Evolutionary conservation across 257 asterid species (phyloP).

Genomic region (Rehmannia glutinosa): DNA sequence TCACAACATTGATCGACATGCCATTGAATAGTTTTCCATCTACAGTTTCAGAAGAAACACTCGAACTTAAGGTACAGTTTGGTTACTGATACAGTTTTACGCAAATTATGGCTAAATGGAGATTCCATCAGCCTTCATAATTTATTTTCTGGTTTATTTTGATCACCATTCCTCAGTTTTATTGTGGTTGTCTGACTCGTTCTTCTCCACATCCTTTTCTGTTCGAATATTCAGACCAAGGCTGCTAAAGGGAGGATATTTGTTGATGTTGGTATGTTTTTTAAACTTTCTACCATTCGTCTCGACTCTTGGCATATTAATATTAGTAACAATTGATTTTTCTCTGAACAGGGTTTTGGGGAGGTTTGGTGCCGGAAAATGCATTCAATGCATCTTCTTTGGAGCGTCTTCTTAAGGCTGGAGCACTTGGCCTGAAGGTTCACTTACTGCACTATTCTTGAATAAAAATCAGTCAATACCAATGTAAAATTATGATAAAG

Average conservation of each 20-base stretch:
- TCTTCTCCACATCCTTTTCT: neutral
- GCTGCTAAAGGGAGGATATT: constrained; percentile 83
- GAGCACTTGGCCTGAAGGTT: constrained; percentile 98
- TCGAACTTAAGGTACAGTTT: constrained; percentile 67
- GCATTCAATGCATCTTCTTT: constrained; percentile 67
- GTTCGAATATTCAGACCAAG: constrained; percentile 43
- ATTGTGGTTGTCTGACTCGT: neutral
- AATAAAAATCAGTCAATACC: neutral
- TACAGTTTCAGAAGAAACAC: constrained; percentile 82
- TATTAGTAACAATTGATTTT: neutral
- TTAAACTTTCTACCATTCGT: neutral
- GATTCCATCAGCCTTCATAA: neutral
- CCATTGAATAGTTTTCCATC: constrained; percentile 89
- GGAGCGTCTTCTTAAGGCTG: constrained; percentile 85
- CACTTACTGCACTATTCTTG: constrained; percentile 6
- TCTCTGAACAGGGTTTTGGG: constrained; percentile 82
- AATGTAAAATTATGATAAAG: neutral
- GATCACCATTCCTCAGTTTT: neutral
- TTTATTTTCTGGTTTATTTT: neutral
- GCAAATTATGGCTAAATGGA: too few relatives aligned
- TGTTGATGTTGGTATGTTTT: constrained; percentile 83
- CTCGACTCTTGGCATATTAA: neutral
- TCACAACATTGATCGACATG: constrained; percentile 94
- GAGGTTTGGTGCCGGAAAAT: constrained; percentile 96
- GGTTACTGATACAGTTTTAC: too few relatives aligned